Conservation (phyloP, 148 eudicot genomes). For the Amaranthus palmeri region DNA sequence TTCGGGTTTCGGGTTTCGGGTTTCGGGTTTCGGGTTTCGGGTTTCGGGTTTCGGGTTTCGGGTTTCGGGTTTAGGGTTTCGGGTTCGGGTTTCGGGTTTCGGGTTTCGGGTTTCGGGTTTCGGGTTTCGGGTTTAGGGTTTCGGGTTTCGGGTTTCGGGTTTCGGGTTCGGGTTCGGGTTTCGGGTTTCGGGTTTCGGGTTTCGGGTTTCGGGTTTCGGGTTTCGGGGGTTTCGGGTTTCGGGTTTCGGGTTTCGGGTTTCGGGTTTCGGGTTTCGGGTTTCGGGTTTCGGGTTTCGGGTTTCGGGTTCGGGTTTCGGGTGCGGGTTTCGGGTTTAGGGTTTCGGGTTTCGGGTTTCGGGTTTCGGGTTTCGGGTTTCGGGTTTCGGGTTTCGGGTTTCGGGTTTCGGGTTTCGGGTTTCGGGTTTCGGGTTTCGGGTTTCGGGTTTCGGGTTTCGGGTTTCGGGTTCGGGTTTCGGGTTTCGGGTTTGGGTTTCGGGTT, state of each 20-base stretch:
- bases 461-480: constrained; percentile 14
- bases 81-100: constrained; percentile 14
- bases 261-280: constrained; percentile 24
- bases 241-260: constrained; percentile 24
- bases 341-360: constrained; percentile 15
- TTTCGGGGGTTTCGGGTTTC: constrained; percentile 18
- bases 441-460: constrained; percentile 14
- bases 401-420: constrained; percentile 5
- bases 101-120: constrained; percentile 24
- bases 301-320: constrained; percentile 19
- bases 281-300: constrained; percentile 19
- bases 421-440: constrained; percentile 11
- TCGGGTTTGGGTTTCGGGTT: constrained; percentile 15
- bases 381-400: constrained; percentile 22
- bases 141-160: constrained; percentile 21
- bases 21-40: constrained; percentile 21
- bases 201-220: constrained; percentile 16
- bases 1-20: constrained; percentile 24
- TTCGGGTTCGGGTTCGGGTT: no score
- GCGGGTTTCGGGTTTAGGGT: constrained; percentile 10
- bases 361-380: constrained; percentile 24
- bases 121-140: constrained; percentile 24
- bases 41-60: constrained; percentile 27
- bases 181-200: constrained; percentile 20
- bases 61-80: constrained; percentile 16